Evolutionary conservation across 1,284 basidiomycete species (phyloP).

Genomic region (Cystobasidium sp.): DNA sequence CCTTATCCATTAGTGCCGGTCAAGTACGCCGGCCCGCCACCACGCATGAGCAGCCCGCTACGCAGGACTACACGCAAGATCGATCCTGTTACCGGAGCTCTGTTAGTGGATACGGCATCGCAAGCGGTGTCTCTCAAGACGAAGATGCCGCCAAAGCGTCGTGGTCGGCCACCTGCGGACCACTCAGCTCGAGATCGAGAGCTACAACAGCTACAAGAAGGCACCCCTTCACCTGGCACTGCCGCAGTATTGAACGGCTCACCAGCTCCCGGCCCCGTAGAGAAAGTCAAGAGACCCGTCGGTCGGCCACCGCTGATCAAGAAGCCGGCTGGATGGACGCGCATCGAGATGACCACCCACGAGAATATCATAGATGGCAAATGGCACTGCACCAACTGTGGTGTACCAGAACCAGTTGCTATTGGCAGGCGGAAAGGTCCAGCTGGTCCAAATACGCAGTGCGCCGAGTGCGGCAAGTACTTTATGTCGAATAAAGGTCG

Average conservation of each 20-base stretch:
- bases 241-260: constrained; percentile 17
- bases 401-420: constrained; percentile 81
- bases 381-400: constrained; percentile 85
- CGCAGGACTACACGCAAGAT: constrained; percentile 17
- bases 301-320: constrained; percentile 22
- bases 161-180: constrained; percentile 16
- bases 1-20: constrained; percentile 78
- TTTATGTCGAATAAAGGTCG: constrained; percentile 79
- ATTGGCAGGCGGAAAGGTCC: constrained; percentile 84
- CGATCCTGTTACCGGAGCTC: neutral
- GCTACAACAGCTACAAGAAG: constrained; percentile 27
- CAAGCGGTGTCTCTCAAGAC: neutral
- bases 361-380: constrained; percentile 77
- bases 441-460: constrained; percentile 85
- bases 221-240: constrained; percentile 10
- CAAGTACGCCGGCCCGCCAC: constrained; percentile 58
- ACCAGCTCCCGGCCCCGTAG: neutral
- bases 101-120: neutral
- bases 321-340: constrained; percentile 35
- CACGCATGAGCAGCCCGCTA: constrained; percentile 17
- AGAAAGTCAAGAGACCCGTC: constrained; percentile 20
- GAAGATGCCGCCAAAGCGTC: constrained; percentile 21
- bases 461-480: constrained; percentile 85
- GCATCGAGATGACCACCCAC: constrained; percentile 58
- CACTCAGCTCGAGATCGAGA: constrained; percentile 26